Conservation (phyloP, 441 rosid species). For the Adansonia madagascariensis region DNA sequence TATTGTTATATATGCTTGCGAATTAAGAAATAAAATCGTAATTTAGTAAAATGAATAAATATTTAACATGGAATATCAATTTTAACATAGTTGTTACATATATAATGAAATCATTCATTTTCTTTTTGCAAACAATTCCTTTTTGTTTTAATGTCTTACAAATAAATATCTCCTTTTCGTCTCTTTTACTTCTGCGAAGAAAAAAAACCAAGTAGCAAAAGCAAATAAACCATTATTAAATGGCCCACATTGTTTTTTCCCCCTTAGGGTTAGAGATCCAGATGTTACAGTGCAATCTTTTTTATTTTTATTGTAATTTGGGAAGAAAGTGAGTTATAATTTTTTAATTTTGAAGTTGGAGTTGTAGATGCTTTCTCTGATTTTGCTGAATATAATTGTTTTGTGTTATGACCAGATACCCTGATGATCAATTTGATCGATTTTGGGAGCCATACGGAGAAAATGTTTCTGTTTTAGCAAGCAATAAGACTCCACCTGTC, state of each 20-base stretch:
- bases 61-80: not conserved
- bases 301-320: not conserved
- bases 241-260: too few species aligned
- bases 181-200: too few species aligned
- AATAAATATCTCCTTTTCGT: too few species aligned
- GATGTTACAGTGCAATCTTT: not conserved
- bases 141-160: not conserved
- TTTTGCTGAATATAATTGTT: not conserved
- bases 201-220: not conserved
- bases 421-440: constrained; percentile 80
- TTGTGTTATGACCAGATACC: constrained; percentile 51
- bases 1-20: not conserved
- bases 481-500: constrained; percentile 48
- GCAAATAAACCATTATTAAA: not conserved
- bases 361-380: constrained; percentile 2
- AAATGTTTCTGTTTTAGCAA: constrained; percentile 35
- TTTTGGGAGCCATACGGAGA: constrained; percentile 71
- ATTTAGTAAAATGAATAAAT: not conserved
- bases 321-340: too few species aligned
- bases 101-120: not conserved
- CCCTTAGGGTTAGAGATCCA: not conserved
- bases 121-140: not conserved
- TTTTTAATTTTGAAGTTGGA: not conserved
- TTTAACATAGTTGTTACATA: not conserved
- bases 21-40: not conserved